These are phyloP conservation scores for Trypanosomatidae sp. DNA, from an alignment of 208 protist species.

Conservation along the genomic window DNA sequence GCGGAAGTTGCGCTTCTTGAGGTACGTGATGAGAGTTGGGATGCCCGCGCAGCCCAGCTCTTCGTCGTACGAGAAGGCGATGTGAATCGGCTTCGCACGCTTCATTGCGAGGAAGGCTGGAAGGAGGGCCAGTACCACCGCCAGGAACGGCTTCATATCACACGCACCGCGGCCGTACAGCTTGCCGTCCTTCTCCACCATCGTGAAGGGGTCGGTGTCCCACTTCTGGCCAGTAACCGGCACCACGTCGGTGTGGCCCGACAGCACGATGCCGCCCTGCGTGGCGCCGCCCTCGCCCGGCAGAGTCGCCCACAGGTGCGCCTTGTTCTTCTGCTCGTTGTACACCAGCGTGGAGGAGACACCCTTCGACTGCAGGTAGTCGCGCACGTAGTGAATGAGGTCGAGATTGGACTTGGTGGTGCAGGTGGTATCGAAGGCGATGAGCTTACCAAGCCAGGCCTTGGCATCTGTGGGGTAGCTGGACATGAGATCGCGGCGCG, in stretches of 20 bases:
- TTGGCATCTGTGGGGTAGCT: too few relatives aligned
- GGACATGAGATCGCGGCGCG: too few relatives aligned
- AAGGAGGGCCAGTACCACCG: slow-evolving; percentile 37
- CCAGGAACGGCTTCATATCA: slow-evolving; percentile 66
- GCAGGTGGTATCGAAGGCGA: slow-evolving; percentile 44
- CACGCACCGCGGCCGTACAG: slow-evolving; percentile 53
- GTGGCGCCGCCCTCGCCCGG: slow-evolving; percentile 31
- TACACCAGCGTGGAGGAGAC: slow-evolving; percentile 28
- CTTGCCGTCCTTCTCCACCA: slow-evolving; percentile 51
- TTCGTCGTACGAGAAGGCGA: slow-evolving; percentile 53
- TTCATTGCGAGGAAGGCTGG: slow-evolving; percentile 41
- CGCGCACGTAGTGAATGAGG: slow-evolving; percentile 36
- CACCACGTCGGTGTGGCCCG: slow-evolving; percentile 59
- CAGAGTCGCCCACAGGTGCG: slow-evolving; percentile 44
- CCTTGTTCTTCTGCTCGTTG: slow-evolving; percentile 31
- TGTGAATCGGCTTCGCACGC: slow-evolving; percentile 50
- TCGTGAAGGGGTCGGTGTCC: slow-evolving; percentile 49
- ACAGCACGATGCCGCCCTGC: slow-evolving; percentile 56
- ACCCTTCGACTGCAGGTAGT: slow-evolving; percentile 21
- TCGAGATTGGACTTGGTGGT: slow-evolving; percentile 44
- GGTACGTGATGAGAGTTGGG: slow-evolving; percentile 26
- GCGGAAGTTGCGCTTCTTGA: slow-evolving; percentile 12
- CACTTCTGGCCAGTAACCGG: slow-evolving; percentile 60
- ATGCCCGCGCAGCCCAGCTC: slow-evolving; percentile 39
- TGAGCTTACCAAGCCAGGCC: slow-evolving; percentile 43